phyloP scores from a whole-genome alignment of 495 filamentous ascomycete genomes.

The Aspergillus homomorphus region DNA sequence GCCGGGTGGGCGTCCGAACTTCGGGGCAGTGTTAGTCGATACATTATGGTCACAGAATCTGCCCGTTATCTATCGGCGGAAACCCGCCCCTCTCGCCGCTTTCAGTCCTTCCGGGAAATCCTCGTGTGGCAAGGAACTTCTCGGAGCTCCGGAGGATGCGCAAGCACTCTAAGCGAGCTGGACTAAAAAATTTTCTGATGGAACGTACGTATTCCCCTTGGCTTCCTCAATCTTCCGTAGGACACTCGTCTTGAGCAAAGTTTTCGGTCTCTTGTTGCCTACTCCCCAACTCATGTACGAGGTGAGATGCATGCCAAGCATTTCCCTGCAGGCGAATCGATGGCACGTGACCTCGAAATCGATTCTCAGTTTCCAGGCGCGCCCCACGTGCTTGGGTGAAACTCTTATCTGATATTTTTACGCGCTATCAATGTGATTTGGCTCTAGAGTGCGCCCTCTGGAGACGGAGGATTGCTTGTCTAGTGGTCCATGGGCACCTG shows the following conservation, averaged over 20 bases:
- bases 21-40: slow-evolving; percentile 42
- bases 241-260: too few species aligned
- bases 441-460: background rate
- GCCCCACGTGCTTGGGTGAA: slow-evolving; percentile 4
- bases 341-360: background rate
- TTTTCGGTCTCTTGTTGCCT: background rate
- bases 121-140: slow-evolving; percentile 17
- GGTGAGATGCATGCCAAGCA: background rate
- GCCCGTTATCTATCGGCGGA: slow-evolving; percentile 35
- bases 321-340: background rate
- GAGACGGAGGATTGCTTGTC: background rate
- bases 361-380: background rate
- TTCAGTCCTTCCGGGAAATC: slow-evolving; percentile 21
- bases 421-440: background rate
- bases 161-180: background rate
- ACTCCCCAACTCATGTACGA: background rate
- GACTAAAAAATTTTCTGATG: background rate
- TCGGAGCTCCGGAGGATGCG: background rate
- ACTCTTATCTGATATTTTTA: slow-evolving; percentile 15
- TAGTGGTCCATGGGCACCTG: too few species aligned
- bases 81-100: slow-evolving; percentile 19
- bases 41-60: slow-evolving; percentile 41
- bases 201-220: background rate
- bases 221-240: too few species aligned
- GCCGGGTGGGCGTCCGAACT: slow-evolving; percentile 32